phyloP scores from a whole-genome alignment of 148 eudicot genomes.

The Talinum fruticosum region DNA sequence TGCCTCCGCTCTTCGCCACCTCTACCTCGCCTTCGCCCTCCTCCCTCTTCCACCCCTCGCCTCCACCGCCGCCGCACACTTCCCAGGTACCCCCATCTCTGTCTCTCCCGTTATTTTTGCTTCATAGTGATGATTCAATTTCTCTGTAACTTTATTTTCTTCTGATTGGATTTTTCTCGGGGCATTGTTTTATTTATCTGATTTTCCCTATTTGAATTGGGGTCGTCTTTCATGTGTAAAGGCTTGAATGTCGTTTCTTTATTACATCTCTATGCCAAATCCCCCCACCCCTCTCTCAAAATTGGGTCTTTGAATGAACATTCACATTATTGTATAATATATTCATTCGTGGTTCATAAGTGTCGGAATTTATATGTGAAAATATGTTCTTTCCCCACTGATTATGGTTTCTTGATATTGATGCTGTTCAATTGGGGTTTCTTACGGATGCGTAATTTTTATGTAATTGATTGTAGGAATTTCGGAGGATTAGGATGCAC shows the following conservation, averaged over 20 bases:
- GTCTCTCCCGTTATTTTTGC: not conserved
- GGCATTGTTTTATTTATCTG: too few species aligned
- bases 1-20: slow-evolving; percentile 40
- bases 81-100: slow-evolving; percentile 39
- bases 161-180: too few species aligned
- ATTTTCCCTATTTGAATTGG: not conserved
- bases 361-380: not conserved
- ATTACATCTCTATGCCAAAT: too few species aligned
- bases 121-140: not conserved
- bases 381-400: not conserved
- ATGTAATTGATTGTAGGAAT: slow-evolving; percentile 40
- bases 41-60: slow-evolving; percentile 55
- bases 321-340: too few species aligned
- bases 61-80: slow-evolving; percentile 48
- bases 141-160: too few species aligned
- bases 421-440: slow-evolving; percentile 7
- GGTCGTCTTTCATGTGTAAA: not conserved
- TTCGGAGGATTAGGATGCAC: slow-evolving; percentile 65
- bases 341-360: too few species aligned
- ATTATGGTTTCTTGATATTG: not conserved
- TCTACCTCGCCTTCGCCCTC: slow-evolving; percentile 40
- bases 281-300: too few species aligned
- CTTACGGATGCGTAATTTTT: not conserved
- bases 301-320: not conserved
- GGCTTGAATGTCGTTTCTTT: too few species aligned